Evolutionary conservation across 1,284 basidiomycete genomes (phyloP), one percentile per base, ranked within the genome.

Genomic region (Apiotrichum porosum): DNA sequence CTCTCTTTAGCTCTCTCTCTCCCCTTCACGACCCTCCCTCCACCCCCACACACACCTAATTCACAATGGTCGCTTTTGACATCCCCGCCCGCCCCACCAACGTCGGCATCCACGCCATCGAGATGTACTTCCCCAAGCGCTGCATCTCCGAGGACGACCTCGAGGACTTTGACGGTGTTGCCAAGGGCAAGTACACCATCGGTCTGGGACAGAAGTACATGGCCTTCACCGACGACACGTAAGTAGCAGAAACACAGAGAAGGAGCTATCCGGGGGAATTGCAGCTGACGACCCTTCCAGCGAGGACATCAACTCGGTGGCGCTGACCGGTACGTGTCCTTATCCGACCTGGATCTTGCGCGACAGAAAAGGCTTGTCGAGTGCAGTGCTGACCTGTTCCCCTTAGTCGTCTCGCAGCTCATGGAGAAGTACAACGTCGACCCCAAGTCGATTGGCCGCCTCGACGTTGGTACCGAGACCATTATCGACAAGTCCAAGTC

Each of bases 401-500:
- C 36, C 28, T 4, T 58, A 89, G 89, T 84, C 62, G 88, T 92
- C 58, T 81, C 83, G 52, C 85, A 85, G 57, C 83, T 98, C 34
- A 80, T 98, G 58, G 81, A 89, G 68, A 97, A 95, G 76, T 95
- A 87, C 82, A 85, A 92, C 78, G 82, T 99, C 66, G 92, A 97
- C 79, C 93, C 94, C 55, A 85, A 82, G 67, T 90, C 88, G 49
- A 94, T 99, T 71, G 94, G 94, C 52, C 91, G 94, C 61, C 83
- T 98, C 52, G 94, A 98, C 61, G 92, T 98, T 60, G 94, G 94
- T 51, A 98, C 95, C 26, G 95, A 98, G 76, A 97, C 95, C 44
- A 89, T 98, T 76, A 97, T 99, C 64, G 94, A 99, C 83, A 98
- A 98, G 79, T 94, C 92, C 55, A 99, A 99, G 78, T 90, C 94